Evolutionary conservation across 164 flowering plant genomes (phyloP), one percentile per base, ranked within the genome.

Genomic region (Cinnamomum micranthum): DNA sequence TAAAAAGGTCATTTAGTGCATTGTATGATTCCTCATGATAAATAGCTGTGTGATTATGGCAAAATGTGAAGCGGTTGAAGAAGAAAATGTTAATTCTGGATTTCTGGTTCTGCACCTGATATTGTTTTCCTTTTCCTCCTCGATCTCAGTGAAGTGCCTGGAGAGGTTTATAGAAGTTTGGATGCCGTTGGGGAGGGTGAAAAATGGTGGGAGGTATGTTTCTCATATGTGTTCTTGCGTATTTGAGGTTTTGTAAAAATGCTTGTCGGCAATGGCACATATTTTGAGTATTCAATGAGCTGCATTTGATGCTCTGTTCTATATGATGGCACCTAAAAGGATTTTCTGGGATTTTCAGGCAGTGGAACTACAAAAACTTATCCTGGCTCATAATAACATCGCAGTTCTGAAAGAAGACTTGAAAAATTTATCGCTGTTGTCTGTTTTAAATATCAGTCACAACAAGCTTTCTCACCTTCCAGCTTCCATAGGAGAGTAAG

Each of bases 131-230:
- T 31, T n/a, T 13, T 58, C 27, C 17, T 11, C 68, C 23, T 58
- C 20, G 64, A n/a, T 68, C 24, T 62, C 82, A 95, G 98, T 80
- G 95, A 91, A 35, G 93, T 95, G 51, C 99, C 99, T 0, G 75
- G 78, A 77, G 95, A 93, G 86, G 90, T 95, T 3, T 95, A 95
- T 74, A 79, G 75, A 82, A 87, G 80, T 75, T 71, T 90, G 87
- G 95, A 92, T 62, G 82, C 88, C 19, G 84, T 85, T 19, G 89
- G 88, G 31, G 93, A 84, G 47, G 98, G 89, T 69, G 99, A 90
- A 71, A 93, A 92, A 50, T 95, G 99, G 99, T 95, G 99, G 99
- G 99, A 95, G 98, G 99, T 93, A 86, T 10, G 59, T 19, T 6
- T 65, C 71, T 69, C 52, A 28, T 33, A 28, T 28, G 47, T 2